Evolutionary conservation across 2,329 filamentous ascomycete species (phyloP).

Genomic region (Calonectria montana): DNA sequence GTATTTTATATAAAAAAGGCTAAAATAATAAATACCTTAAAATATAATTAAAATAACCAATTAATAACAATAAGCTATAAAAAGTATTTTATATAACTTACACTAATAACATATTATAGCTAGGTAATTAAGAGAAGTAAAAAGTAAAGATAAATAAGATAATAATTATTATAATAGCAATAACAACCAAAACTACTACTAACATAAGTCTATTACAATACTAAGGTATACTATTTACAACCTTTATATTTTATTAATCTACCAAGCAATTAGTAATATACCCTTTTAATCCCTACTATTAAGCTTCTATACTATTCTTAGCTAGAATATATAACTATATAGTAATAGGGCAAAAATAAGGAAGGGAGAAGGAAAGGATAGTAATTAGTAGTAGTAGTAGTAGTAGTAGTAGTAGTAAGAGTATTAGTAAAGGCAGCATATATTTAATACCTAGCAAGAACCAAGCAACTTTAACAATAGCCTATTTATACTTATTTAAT

Average conservation of each 20-base stretch:
- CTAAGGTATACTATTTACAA: neutral
- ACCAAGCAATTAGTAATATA: neutral
- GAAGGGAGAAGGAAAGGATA: neutral
- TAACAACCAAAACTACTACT: no score
- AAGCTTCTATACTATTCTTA: slow-evolving; percentile 15
- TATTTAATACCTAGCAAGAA: slow-evolving; percentile 10
- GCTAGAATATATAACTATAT: neutral
- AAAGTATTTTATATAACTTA: slow-evolving; percentile 2
- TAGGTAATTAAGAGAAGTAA: neutral
- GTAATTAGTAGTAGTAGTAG: neutral
- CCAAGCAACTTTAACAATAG: slow-evolving; percentile 18
- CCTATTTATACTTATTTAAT: slow-evolving; percentile 9
- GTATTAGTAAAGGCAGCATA: no score
- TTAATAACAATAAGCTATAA: slow-evolving; percentile 3
- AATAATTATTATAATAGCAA: no score
- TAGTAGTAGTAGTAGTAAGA: neutral
- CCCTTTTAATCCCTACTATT: slow-evolving; percentile 7
- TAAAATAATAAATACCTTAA: slow-evolving; percentile 8
- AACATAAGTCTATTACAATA: slow-evolving; percentile 8
- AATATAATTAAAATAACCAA: slow-evolving; percentile 6
- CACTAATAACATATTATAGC: no score
- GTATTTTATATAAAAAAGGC: slow-evolving; percentile 7
- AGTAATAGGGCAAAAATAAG: neutral
- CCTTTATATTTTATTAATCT: slow-evolving; percentile 1
- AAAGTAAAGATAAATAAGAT: no score